These are phyloP conservation scores for Hericium coralloides DNA, from an alignment of 768 basidiomycete species.

Conservation along the genomic window DNA sequence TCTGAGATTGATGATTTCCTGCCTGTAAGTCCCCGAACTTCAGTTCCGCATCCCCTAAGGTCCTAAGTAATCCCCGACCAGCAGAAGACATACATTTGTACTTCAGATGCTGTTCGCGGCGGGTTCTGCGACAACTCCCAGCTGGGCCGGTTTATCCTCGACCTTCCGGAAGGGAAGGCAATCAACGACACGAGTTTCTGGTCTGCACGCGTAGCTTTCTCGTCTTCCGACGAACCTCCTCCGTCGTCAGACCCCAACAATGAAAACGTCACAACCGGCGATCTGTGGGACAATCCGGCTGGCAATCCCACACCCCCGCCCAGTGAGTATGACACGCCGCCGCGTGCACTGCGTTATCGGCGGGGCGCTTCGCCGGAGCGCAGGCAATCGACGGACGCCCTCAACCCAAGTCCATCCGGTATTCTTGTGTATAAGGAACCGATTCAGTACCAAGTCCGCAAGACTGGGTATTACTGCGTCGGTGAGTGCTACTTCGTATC, in stretches of 20 bases:
- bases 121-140: constrained; percentile 61
- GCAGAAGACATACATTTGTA: constrained; percentile 94
- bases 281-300: constrained; percentile 51
- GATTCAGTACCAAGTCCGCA: constrained; percentile 74
- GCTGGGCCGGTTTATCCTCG: constrained; percentile 87
- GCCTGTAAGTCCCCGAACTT: constrained; percentile 45
- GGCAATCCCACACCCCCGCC: constrained; percentile 50
- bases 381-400: constrained; percentile 17
- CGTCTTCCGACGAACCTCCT: constrained; percentile 22
- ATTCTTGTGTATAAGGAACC: constrained; percentile 54
- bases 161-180: constrained; percentile 52
- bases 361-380: not conserved
- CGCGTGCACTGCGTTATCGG: constrained; percentile 1
- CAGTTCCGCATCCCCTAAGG: not conserved
- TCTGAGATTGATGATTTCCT: constrained; percentile 42
- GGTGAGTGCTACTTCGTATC: constrained; percentile 39
- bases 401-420: constrained; percentile 42
- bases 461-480: constrained; percentile 94
- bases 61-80: constrained; percentile 19
- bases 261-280: constrained; percentile 19
- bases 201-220: constrained; percentile 70
- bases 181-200: constrained; percentile 78
- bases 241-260: constrained; percentile 12
- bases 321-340: constrained; percentile 29
- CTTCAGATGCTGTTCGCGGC: constrained; percentile 62